phyloP scores from a whole-genome alignment of 2,329 filamentous ascomycete species.

The Exophiala dermatitidis region DNA sequence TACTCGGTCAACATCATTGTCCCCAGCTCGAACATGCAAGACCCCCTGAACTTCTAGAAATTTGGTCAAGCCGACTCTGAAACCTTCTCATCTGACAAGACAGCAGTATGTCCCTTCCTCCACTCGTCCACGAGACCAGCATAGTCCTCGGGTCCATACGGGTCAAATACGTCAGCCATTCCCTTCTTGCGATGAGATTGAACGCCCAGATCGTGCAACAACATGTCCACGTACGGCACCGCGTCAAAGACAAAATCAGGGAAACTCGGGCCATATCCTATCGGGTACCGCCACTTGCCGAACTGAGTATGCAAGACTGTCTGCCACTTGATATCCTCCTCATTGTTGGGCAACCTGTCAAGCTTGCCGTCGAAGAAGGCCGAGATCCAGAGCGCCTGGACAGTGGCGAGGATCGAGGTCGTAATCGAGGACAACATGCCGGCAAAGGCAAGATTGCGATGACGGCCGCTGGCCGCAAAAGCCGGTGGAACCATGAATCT shows the following conservation, averaged over 20 bases:
- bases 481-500: conserved; percentile 40
- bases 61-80: background rate
- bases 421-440: conserved; percentile 41
- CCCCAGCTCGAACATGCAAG: too few species aligned
- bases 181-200: conserved; percentile 35
- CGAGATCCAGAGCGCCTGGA: conserved; percentile 54
- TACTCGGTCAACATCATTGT: too few species aligned
- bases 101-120: conserved; percentile 1
- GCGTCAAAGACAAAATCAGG: conserved; percentile 70
- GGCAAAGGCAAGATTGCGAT: conserved; percentile 35
- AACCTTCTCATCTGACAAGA: background rate
- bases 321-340: conserved; percentile 35
- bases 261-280: conserved; percentile 54
- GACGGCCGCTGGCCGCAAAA: background rate
- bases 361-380: conserved; percentile 56
- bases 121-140: conserved; percentile 37
- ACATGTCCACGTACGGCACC: conserved; percentile 64
- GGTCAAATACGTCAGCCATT: conserved; percentile 32
- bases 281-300: conserved; percentile 61
- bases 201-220: conserved; percentile 60
- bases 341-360: conserved; percentile 26
- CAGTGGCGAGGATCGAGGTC: conserved; percentile 36
- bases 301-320: conserved; percentile 61
- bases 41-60: too few species aligned
- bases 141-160: conserved; percentile 32